Base-by-base conservation (phyloP, 106 monocot genomes). In the Dendrobium nobile region DNA sequence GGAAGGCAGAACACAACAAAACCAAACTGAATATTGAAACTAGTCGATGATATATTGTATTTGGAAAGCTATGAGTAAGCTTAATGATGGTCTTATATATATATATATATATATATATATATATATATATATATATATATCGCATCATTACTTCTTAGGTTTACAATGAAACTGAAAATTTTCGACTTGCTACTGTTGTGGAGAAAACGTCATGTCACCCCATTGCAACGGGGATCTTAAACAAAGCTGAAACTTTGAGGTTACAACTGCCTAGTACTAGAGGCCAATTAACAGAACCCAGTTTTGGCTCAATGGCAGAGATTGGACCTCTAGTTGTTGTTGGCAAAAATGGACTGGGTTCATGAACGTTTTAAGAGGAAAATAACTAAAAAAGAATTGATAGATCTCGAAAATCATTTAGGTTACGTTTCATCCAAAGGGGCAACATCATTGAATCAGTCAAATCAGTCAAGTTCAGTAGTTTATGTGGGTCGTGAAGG, bases 201-300 rank as follows among this genome's bases (percentile, higher is more conserved):
- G 98, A 99, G 87, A 95, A 90, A 90, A 95, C 91, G 31, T 88
- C 95, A 73, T 87, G 85, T 67, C 98, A 99, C 84, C 98, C 98
- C 41, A 92, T 99, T 76, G 95, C 98, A 41, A 95, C 82, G 77
- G 95, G 95, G 64, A 99, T 99, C 54, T 22, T 95, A 41, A 81
- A 81, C 59, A 91, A 91, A 86, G 95, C 98, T 51, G 93, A 89
- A 55, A 33, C 47, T 41, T 42, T 99, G 31, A 75, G 79, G 16
- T 86, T 99, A 85, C 79, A 85, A 79, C 85, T 93, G 13, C 89
- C 88, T 42, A 74, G 70, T 78, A 95, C 98, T 48, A 85, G 77
- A 77, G 95, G 95, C 40, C 98, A 99, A 47, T 79, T 99, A 73
- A 91, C 92, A 54, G 98, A 99, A 86, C 98, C 95, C 72, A 95